Percentiles rank a stretch among this genome's conserved stretches.
Evolutionary conservation across 257 asterid species (phyloP).

Genomic region (Solanum pinnatisectum): DNA sequence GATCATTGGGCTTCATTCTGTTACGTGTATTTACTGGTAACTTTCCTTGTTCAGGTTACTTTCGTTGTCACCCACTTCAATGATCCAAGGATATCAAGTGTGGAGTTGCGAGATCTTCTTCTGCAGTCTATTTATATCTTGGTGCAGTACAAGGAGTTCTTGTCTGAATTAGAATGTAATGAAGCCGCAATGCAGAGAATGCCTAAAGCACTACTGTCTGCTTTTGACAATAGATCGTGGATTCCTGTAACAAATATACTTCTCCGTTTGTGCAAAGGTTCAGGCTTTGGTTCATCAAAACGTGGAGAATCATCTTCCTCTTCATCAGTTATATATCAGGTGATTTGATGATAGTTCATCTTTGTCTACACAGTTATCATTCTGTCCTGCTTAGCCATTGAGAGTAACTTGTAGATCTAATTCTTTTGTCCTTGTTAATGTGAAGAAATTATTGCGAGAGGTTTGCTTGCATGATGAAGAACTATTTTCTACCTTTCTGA

Average conservation of each 20-base stretch:
- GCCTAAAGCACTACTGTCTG: conserved; percentile 80
- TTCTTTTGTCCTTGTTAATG: background rate
- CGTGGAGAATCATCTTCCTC: conserved; percentile 86
- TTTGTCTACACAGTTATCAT: background rate
- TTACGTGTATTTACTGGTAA: background rate
- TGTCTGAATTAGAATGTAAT: conserved; percentile 82
- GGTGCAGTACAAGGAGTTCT: conserved; percentile 75
- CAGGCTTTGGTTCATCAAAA: conserved; percentile 70
- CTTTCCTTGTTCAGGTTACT: conserved; percentile 52
- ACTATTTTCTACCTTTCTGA: conserved; percentile 79
- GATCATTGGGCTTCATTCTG: background rate
- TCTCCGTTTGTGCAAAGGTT: conserved; percentile 72
- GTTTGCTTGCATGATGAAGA: conserved; percentile 61
- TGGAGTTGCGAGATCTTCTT: conserved; percentile 86
- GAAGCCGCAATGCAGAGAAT: conserved; percentile 57
- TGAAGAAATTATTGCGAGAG: conserved; percentile 70
- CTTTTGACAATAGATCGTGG: conserved; percentile 93
- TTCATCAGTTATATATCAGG: conserved; percentile 76
- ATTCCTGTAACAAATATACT: conserved; percentile 85
- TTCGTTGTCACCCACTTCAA: conserved; percentile 76
- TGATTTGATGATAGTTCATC: conserved; percentile 5
- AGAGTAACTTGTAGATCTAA: background rate
- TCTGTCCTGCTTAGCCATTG: background rate
- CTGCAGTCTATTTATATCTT: conserved; percentile 87
- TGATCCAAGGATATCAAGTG: conserved; percentile 89